Base-by-base conservation (phyloP, 768 basidiomycete genomes). In the Paxillus involutus region DNA sequence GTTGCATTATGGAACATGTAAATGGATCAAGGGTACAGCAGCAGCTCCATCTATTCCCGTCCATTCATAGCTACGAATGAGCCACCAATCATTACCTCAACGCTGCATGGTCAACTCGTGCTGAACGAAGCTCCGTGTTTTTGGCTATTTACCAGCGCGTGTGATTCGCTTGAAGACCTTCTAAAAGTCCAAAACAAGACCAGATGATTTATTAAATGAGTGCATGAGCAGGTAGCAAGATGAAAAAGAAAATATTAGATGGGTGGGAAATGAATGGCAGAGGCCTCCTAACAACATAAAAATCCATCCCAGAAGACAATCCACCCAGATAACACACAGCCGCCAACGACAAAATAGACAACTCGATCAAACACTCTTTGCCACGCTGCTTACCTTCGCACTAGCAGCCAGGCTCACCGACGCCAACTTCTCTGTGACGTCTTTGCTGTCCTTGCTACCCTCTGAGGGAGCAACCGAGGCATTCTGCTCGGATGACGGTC, bases 321-420 rank as follows among this genome's bases (percentile, higher is more conserved):
- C 13, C n/a, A 29, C 50, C 50, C 36, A 41, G 37, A 52, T 10
- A 33, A 47, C 43, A 19, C 14, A 54, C 49, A 42, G 16, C 47
- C 19, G n/a, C 49, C 46, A 44, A 40, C 7, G 33, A 36, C 39
- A 48, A 19, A 17, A 11, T n/a, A 44, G 33, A 44, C n/a, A 10
- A 47, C 33, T 36, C 16, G 42, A 47, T 68, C 51, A 71, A 55
- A 19, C 26, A 8, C 36, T 32, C 43, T 55, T 59, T 24, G 45
- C 47, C 39, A 43, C 49, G 49, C 26, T 47, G 54, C 68, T 58
- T 60, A 70, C 68, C 68, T 70, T 70, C n/a, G 63, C 69, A 36
- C 63, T 69, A 36, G 63, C 68, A 49, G 66, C 49, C 7, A 72
- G 50, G 51, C 61, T 63, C 53, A 65, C 70, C n/a, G 61, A 32